phyloP scores from a whole-genome alignment of 2,329 filamentous ascomycete genomes.

The Claviceps arundinis region DNA sequence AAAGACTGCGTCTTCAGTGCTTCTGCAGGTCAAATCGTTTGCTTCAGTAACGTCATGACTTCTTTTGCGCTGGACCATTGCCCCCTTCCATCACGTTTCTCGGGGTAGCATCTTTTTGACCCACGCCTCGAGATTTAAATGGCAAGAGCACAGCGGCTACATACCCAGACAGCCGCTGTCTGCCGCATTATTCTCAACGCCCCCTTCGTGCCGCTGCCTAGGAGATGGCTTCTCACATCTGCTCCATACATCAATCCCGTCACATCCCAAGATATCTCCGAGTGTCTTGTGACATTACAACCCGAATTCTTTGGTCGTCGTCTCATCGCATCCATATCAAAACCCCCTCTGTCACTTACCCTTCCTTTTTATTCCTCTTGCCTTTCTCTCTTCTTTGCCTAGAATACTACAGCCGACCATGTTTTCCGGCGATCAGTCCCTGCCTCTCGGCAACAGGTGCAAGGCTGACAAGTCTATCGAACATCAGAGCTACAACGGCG shows the following conservation, averaged over 20 bases:
- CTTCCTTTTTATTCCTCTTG: not conserved
- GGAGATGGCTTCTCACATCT: not conserved
- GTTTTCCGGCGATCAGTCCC: conserved; percentile 9
- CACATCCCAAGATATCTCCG: not conserved
- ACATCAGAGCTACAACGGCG: conserved; percentile 37
- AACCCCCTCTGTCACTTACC: too few species aligned
- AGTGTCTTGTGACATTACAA: not conserved
- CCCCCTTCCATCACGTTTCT: not conserved
- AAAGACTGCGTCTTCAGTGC: not conserved
- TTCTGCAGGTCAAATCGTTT: not conserved
- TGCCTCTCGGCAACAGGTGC: conserved; percentile 9
- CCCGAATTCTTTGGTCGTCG: not conserved
- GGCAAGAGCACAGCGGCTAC: not conserved
- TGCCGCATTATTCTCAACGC: not conserved
- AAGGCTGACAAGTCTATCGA: conserved; percentile 14
- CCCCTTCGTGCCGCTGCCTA: not conserved
- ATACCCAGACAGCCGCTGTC: not conserved
- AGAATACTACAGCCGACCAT: conserved; percentile 8
- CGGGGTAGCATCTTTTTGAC: not conserved
- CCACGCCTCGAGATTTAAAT: not conserved
- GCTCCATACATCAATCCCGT: not conserved
- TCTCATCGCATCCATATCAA: not conserved
- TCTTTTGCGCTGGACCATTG: not conserved
- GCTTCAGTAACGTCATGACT: not conserved
- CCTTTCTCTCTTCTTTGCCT: conserved; percentile 5